Percentiles rank a stretch among this genome's conserved stretches.
Evolutionary conservation across 257 asterid species (phyloP).

Genomic region (Scutellaria minor): DNA sequence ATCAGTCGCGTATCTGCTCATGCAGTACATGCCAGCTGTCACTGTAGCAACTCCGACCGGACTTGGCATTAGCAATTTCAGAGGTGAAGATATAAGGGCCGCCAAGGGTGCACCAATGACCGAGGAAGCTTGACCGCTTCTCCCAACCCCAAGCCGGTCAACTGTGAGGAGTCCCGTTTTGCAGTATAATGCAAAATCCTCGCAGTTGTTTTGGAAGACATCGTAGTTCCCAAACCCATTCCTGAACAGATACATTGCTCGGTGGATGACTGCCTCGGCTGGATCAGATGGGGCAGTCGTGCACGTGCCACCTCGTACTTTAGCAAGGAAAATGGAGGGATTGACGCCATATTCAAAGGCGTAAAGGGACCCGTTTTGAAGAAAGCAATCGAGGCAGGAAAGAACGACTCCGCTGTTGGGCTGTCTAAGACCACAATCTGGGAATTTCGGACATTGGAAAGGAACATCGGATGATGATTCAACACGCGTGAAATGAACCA

Average conservation of each 20-base stretch:
- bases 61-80: slow-evolving; percentile 78
- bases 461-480: slow-evolving; percentile 41
- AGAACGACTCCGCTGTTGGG: slow-evolving; percentile 78
- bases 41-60: slow-evolving; percentile 80
- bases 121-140: slow-evolving; percentile 95
- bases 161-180: slow-evolving; percentile 85
- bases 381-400: slow-evolving; percentile 91
- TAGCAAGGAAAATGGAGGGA: slow-evolving; percentile 74
- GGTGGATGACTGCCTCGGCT: slow-evolving; percentile 57
- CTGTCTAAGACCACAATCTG: slow-evolving; percentile 89
- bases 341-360: slow-evolving; percentile 73
- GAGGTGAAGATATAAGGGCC: slow-evolving; percentile 82
- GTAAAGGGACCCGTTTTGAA: slow-evolving; percentile 67
- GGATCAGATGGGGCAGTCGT: slow-evolving; percentile 84
- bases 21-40: slow-evolving; percentile 91
- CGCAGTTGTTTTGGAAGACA: slow-evolving; percentile 88
- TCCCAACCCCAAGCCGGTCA: slow-evolving; percentile 78
- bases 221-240: slow-evolving; percentile 87
- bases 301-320: slow-evolving; percentile 94
- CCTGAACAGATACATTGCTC: slow-evolving; percentile 88
- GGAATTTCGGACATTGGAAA: slow-evolving; percentile 61
- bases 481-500: slow-evolving; percentile 82
- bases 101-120: slow-evolving; percentile 92
- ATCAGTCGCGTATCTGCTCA: slow-evolving; percentile 90
- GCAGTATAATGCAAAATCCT: slow-evolving; percentile 94